Base-by-base conservation (phyloP, 108 stramenopile genomes). In the Nitzschia sp. region DNA sequence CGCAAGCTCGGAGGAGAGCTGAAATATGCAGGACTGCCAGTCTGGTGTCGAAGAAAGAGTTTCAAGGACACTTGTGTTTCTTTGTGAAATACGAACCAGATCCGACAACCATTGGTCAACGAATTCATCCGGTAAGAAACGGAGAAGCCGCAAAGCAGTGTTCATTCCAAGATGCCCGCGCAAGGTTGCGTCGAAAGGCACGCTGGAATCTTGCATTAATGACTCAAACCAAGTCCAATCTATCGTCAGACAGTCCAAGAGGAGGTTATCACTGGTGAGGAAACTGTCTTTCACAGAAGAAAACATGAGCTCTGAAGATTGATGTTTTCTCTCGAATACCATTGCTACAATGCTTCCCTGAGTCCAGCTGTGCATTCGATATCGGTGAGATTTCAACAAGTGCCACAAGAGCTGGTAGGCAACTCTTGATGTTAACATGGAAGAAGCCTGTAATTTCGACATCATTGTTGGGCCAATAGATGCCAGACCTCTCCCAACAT, bases 11-110 rank as follows among this genome's bases (percentile, higher is more conserved):
- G 88, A 85, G 6, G 83, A 61, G n/a, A 94, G 68, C 35, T 83
- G 83, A 56, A 94, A 94, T 27, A 94, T 34, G 63, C 72, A 68
- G 0, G 90, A 78, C 50, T 94, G 88, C 93, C 93, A 94, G 61
- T 91, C 88, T 34, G 81, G 75, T 33, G 53, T 36, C 0, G 60
- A 48, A 9, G 80, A 41, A n/a, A 80, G 30, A 25, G 64, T 33
- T 25, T 71, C 48, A 11, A 75, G 23, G 15, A 35, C 70, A 46
- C n/a, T 34, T 5, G 23, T 29, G 32, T 36, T 75, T 38, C 32
- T 15, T n/a, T 36, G 34, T 2, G 65, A 55, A 19, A 91, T 62
- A 8, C 73, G 52, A 32, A 88, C 38, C 19, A 94, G 48, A 56
- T 88, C 78, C 16, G 73, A 71, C 1, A 94, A 72, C 90, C 88